These are phyloP conservation scores for Tetrapisispora pingtungensis DNA, from an alignment of 805 yeast genomes.

Conservation along the genomic window DNA sequence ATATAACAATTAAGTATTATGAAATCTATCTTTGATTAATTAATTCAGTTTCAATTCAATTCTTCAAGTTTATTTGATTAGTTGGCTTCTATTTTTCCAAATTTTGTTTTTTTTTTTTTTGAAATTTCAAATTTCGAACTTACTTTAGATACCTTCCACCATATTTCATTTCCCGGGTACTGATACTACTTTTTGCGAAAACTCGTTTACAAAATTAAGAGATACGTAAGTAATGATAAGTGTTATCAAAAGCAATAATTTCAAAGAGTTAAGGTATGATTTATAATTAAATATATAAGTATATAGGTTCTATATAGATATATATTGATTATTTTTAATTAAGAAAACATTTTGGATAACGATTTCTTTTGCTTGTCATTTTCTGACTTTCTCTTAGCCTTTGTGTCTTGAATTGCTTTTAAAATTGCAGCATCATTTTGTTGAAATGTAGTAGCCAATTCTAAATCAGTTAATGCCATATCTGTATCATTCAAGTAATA, in stretches of 20 bases:
- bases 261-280: no score
- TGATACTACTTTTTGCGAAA: no score
- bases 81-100: conserved; percentile 1
- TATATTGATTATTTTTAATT: background rate
- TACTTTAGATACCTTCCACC: no score
- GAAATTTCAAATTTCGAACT: background rate
- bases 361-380: conserved; percentile 65
- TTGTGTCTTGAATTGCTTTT: conserved; percentile 54
- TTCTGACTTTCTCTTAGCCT: conserved; percentile 40
- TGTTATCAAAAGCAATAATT: no score
- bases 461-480: conserved; percentile 54
- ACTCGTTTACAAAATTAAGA: background rate
- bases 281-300: no score
- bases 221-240: background rate
- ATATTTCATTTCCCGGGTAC: no score
- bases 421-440: conserved; percentile 67
- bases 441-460: conserved; percentile 50
- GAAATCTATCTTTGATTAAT: no score
- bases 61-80: background rate
- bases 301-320: no score
- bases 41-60: background rate
- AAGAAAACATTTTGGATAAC: conserved; percentile 53
- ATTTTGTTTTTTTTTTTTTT: background rate
- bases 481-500: conserved; percentile 56
- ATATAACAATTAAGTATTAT: no score